Evolutionary conservation across 345 rosid species (phyloP).

Genomic region (Salix brachista): DNA sequence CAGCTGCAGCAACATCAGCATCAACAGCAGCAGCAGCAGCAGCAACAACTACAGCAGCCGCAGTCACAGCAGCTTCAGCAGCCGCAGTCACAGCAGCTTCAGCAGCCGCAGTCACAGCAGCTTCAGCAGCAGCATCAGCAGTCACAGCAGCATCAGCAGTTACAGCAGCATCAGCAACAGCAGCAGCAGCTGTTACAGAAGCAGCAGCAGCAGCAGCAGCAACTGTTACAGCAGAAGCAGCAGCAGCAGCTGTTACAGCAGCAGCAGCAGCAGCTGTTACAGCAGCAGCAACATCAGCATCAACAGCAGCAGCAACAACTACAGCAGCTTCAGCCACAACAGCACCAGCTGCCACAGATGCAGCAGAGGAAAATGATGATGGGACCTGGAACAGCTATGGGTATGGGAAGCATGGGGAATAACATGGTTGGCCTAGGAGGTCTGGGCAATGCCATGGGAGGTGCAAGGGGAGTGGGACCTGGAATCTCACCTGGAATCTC

Average conservation of each 20-base stretch:
- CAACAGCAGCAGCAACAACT: constrained; percentile 22
- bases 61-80: constrained; percentile 3
- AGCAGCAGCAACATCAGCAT: constrained; percentile 33
- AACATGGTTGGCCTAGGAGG: constrained; percentile 62
- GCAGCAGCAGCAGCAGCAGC: constrained; percentile 18
- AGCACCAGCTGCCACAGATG: constrained; percentile 44
- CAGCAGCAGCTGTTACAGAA: constrained; percentile 23
- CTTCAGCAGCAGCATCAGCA: constrained; percentile 37
- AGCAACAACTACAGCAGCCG: not conserved
- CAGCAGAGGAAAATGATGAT: constrained; percentile 60
- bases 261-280: not conserved
- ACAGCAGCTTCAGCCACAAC: constrained; percentile 22
- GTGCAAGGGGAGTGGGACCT: constrained; percentile 60
- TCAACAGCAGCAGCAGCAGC: not conserved
- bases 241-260: constrained; percentile 4
- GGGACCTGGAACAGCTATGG: constrained; percentile 58
- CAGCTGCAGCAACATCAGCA: constrained; percentile 47
- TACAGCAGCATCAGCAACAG: constrained; percentile 15
- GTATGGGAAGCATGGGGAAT: constrained; percentile 61
- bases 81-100: constrained; percentile 2
- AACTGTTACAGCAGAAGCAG: not conserved
- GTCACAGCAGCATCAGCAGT: constrained; percentile 20
- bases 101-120: constrained; percentile 31
- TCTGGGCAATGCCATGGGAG: constrained; percentile 49
- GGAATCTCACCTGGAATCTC: constrained; percentile 73